Conservation (phyloP, 2,329 filamentous ascomycete genomes). For the Cladosporium sp. region DNA sequence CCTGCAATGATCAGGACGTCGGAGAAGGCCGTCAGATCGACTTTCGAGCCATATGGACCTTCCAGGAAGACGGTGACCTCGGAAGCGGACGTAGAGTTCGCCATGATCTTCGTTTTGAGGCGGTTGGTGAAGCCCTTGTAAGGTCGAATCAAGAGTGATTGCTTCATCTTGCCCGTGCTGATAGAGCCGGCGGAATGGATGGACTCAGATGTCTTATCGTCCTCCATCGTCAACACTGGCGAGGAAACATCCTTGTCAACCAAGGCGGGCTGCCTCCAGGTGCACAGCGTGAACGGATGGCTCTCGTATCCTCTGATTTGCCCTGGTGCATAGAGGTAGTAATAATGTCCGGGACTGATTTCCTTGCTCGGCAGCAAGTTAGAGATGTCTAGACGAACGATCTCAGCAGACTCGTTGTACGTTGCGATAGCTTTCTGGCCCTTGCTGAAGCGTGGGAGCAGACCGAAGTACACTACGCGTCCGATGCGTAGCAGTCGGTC, state of each 20-base stretch:
- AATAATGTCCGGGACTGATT: slow-evolving; percentile 45
- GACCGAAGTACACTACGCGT: slow-evolving; percentile 42
- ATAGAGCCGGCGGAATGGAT: slow-evolving; percentile 11
- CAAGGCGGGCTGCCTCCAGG: slow-evolving; percentile 17
- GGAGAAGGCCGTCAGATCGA: slow-evolving; percentile 39
- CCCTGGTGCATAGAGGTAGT: slow-evolving; percentile 46
- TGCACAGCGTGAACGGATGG: slow-evolving; percentile 47
- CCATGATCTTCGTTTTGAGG: slow-evolving; percentile 36
- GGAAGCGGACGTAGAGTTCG: slow-evolving; percentile 24
- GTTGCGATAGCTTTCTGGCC: slow-evolving; percentile 34
- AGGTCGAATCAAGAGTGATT: slow-evolving; percentile 48
- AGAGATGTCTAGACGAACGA: slow-evolving; percentile 45
- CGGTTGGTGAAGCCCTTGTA: slow-evolving; percentile 48
- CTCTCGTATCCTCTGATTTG: slow-evolving; percentile 45
- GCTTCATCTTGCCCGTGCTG: neutral
- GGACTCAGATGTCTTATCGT: slow-evolving; percentile 6
- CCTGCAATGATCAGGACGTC: slow-evolving; percentile 42
- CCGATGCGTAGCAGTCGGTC: slow-evolving; percentile 46
- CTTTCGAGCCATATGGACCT: slow-evolving; percentile 45
- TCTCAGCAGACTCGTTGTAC: slow-evolving; percentile 41
- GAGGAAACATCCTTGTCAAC: neutral
- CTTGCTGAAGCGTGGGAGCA: slow-evolving; percentile 28
- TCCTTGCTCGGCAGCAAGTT: slow-evolving; percentile 31
- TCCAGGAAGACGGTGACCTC: slow-evolving; percentile 41
- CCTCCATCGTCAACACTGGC: slow-evolving; percentile 12